Evolutionary conservation across 345 rosid species (phyloP).

Genomic region (Salix koriyanagi): DNA sequence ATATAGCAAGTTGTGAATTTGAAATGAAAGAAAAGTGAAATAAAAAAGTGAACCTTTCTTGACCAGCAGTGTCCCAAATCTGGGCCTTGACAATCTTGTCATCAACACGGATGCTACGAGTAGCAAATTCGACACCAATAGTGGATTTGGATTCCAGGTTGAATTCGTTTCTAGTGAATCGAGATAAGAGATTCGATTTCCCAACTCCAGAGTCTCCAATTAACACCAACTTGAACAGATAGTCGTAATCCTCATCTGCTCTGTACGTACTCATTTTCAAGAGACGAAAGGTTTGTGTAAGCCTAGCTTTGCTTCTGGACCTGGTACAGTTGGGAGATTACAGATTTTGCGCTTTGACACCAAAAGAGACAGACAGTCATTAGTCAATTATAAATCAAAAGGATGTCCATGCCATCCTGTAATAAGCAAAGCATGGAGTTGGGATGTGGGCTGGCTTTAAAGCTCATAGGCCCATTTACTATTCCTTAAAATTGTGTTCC

Average conservation of each 20-base stretch:
- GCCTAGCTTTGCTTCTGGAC: too few relatives aligned
- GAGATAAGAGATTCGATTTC: conserved; percentile 65
- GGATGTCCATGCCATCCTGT: too few relatives aligned
- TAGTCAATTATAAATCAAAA: too few relatives aligned
- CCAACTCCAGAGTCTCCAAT: conserved; percentile 88
- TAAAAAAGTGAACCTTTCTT: conserved; percentile 46
- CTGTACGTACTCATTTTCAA: conserved; percentile 54
- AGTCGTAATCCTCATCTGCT: conserved; percentile 86
- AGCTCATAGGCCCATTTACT: too few relatives aligned
- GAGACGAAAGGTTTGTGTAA: too few relatives aligned
- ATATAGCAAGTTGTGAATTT: not conserved
- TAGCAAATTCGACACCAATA: conserved; percentile 83
- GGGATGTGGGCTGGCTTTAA: too few relatives aligned
- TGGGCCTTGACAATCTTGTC: conserved; percentile 80
- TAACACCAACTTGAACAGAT: conserved; percentile 66
- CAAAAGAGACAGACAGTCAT: too few relatives aligned
- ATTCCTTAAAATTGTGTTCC: too few relatives aligned
- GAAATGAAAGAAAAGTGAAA: not conserved
- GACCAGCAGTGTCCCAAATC: conserved; percentile 93
- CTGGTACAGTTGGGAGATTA: too few relatives aligned
- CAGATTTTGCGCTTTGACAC: too few relatives aligned
- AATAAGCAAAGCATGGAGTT: too few relatives aligned
- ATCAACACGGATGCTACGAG: conserved; percentile 67
- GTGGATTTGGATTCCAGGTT: conserved; percentile 84
- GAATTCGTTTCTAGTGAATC: conserved; percentile 76